Evolutionary conservation across 1,139 yeast species (phyloP), one percentile per base, ranked within the genome.

Genomic region (Geotrichum cucujoidarum): DNA sequence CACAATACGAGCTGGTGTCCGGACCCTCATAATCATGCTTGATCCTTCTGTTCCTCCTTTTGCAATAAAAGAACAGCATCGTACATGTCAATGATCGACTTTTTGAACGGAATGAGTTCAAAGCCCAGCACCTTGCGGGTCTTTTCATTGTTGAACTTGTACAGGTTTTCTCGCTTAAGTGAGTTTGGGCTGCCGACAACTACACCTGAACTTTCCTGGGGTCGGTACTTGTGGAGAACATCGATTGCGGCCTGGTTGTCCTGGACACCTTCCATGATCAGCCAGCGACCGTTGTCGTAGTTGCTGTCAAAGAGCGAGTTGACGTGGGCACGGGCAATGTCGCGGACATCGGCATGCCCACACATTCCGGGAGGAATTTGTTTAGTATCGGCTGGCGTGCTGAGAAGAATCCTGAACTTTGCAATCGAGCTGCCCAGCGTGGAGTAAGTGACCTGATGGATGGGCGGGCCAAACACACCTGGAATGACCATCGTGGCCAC

Each of bases 391-490:
- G 34, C 16, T n/a, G 24, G 22, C 20, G 27, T 13, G 2, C 20
- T 33, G 13, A 33, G 6, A 13, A 20, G 11, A 24, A 22, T 13
- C 25, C 20, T 24, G 43, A 40, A 21, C 16, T 14, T 7, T 5
- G 29, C 6, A 8, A 17, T 6, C 11, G 68, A 63, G 1, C 64
- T 58, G 55, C 65, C 64, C 50, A 65, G 52, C 17, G 54, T 53
- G 13, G 58, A 62, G 13, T 54, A 49, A 25, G 55, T 57, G 25
- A 34, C 53, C 54, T 16, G 61, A 57, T 2, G 62, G 55, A 54
- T 60, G 59, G 52, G 60, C 32, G 80, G 81, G n/a, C 80, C 80
- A 57, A 72, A 70, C 2, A 74, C 74, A 47, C 58, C 67, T 1
- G 69, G 68, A 11, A 81, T 79, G 51, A 66, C 65, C 17, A 75